Conservation (phyloP, 306 rosid genomes). For the Astragalus glycyphyllos region DNA sequence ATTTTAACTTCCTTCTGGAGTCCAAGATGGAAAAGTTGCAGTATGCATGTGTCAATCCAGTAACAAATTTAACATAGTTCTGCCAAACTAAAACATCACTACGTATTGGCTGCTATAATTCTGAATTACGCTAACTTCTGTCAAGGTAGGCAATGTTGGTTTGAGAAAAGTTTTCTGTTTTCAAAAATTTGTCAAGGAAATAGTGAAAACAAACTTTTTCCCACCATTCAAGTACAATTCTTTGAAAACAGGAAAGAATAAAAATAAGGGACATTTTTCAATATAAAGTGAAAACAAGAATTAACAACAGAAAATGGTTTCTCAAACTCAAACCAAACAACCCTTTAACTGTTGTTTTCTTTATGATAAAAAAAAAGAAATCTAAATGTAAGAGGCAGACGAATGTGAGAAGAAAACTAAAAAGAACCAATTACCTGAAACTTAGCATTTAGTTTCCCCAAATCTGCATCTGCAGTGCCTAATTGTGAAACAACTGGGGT, state of each 20-base stretch:
- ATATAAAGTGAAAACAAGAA: too few relatives aligned
- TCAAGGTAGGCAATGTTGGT: too few relatives aligned
- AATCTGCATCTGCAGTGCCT: slow-evolving; percentile 63
- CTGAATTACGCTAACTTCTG: background rate
- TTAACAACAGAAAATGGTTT: too few relatives aligned
- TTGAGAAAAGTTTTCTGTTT: too few relatives aligned
- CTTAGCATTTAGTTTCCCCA: slow-evolving; percentile 64
- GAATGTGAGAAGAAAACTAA: slow-evolving; percentile 14
- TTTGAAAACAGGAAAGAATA: too few relatives aligned
- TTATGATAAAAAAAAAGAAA: slow-evolving; percentile 8
- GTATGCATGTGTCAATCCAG: slow-evolving; percentile 10
- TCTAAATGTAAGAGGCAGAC: background rate
- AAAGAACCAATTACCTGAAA: slow-evolving; percentile 67
- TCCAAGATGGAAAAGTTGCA: slow-evolving; percentile 14
- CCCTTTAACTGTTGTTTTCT: slow-evolving; percentile 1
- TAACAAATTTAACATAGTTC: slow-evolving; percentile 12
- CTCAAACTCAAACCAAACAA: too few relatives aligned
- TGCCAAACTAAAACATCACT: slow-evolving; percentile 5
- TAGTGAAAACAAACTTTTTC: too few relatives aligned
- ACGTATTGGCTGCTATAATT: slow-evolving; percentile 18
- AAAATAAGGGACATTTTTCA: too few relatives aligned
- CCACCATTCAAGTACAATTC: too few relatives aligned
- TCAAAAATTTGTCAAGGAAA: too few relatives aligned
- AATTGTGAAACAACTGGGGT: slow-evolving; percentile 53
- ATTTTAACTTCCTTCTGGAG: slow-evolving; percentile 24